Evolutionary conservation across 2,329 filamentous ascomycete genomes (phyloP), one percentile per base, ranked within the genome.

Genomic region (Aspergillus ustus): DNA sequence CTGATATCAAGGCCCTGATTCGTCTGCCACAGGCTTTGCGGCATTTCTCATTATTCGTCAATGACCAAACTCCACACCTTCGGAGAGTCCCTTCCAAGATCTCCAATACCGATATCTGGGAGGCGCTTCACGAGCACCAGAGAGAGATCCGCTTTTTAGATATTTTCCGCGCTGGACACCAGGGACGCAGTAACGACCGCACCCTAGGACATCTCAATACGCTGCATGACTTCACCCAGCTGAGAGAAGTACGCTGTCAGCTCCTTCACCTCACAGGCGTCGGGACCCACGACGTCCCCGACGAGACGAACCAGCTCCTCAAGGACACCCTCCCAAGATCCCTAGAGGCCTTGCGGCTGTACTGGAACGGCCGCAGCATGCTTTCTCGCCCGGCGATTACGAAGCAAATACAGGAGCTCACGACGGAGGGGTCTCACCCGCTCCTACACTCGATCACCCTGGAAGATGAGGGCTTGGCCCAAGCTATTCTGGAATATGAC

Each of bases 51-150:
- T 37, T 57, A n/a, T 55, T 29, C 22, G 13, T 55, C 43, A 9
- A 31, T 19, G 52, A 46, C 29, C n/a, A 20, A 20, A 22, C 3
- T 15, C 19, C n/a, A 13, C 7, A 46, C 7, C 19, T n/a, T 22
- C 52, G 25, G 13, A 46, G 13, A 6, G 22, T 19, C 13, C 25
- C 43, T 11, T 46, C 40, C 20, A 55, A 55, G 52, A 31, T 46
- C 28, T 55, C 52, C 6, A 55, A 55, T 46, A 40, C 25, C 2
- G 52, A 55, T 17, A 46, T 55, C 19, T 20, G 4, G 40, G 25
- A n/a, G 17, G 52, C 52, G 43, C 22, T 55, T 6, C 44, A 55
- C 28, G 31, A 55, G 22, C 43, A 55, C 25, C 52, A 46, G 19
- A 25, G 15, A 19, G 31, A 25, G 7, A 15, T 55, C 13, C 40